Percentiles rank a stretch among this genome's conserved stretches.
These are phyloP conservation scores for Diplocarpon rosae DNA, from an alignment of 2,329 filamentous ascomycete species.

Conservation along the genomic window DNA sequence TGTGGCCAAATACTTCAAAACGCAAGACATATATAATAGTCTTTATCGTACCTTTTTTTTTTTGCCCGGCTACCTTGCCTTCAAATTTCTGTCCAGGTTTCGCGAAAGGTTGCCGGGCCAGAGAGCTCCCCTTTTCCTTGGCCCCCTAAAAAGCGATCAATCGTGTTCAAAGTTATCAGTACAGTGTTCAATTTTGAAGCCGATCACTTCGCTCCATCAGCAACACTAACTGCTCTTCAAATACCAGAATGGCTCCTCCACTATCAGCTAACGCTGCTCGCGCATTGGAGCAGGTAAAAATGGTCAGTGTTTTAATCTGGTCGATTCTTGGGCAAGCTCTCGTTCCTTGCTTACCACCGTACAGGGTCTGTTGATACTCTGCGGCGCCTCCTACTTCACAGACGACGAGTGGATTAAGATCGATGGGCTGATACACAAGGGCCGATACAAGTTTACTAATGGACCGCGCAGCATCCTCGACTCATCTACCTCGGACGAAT, in stretches of 20 bases:
- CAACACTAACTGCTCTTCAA: background rate
- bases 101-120: no score
- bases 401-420: slow-evolving; percentile 25
- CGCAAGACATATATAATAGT: no score
- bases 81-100: no score
- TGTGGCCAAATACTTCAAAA: no score
- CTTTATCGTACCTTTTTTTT: no score
- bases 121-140: no score
- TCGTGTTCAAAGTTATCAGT: no score
- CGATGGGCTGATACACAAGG: slow-evolving; percentile 23
- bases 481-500: slow-evolving; percentile 17
- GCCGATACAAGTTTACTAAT: slow-evolving; percentile 21
- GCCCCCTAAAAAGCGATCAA: no score
- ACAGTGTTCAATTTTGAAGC: no score
- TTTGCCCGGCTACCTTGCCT: no score
- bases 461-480: slow-evolving; percentile 19
- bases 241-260: background rate
- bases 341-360: background rate
- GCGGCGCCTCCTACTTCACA: slow-evolving; percentile 23
- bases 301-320: slow-evolving; percentile 9
- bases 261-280: slow-evolving; percentile 15
- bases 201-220: no score
- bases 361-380: slow-evolving; percentile 19
- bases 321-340: background rate
- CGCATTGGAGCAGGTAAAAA: slow-evolving; percentile 20